These are phyloP conservation scores for Dictyostelium citrinum DNA, from an alignment of 78 protist species.

Conservation along the genomic window DNA sequence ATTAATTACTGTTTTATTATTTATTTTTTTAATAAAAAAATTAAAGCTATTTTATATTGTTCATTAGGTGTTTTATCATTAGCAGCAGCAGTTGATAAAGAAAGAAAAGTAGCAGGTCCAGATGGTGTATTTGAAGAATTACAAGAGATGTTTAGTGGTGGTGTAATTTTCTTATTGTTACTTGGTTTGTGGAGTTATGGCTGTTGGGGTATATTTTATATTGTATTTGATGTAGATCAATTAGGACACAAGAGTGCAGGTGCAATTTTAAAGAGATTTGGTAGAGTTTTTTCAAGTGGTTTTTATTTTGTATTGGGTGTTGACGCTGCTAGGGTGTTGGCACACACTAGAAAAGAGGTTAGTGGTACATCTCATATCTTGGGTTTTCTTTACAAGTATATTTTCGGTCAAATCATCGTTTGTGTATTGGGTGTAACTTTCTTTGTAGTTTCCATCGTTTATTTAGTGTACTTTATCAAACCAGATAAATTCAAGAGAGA, in stretches of 20 bases:
- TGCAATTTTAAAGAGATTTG: slow-evolving; percentile 50
- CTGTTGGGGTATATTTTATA: slow-evolving; percentile 42
- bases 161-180: slow-evolving; percentile 17
- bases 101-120: slow-evolving; percentile 20
- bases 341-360: neutral
- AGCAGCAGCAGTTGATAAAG: slow-evolving; percentile 71
- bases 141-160: slow-evolving; percentile 62
- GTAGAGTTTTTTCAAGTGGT: slow-evolving; percentile 58
- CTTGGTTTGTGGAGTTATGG: slow-evolving; percentile 70
- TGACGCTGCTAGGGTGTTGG: slow-evolving; percentile 37
- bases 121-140: slow-evolving; percentile 61
- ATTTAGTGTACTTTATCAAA: slow-evolving; percentile 20
- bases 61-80: slow-evolving; percentile 37
- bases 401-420: slow-evolving; percentile 33
- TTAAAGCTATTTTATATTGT: slow-evolving; percentile 12
- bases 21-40: too few relatives aligned
- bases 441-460: slow-evolving; percentile 38
- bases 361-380: slow-evolving; percentile 47
- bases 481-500: slow-evolving; percentile 57
- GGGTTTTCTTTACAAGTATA: neutral
- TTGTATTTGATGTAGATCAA: slow-evolving; percentile 59
- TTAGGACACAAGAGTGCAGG: slow-evolving; percentile 38
- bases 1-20: too few relatives aligned
- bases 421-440: slow-evolving; percentile 45
- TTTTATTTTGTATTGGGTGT: slow-evolving; percentile 72